Evolutionary conservation across 352 stramenopile genomes (phyloP).

Genomic region (Phytophthora constricta): DNA sequence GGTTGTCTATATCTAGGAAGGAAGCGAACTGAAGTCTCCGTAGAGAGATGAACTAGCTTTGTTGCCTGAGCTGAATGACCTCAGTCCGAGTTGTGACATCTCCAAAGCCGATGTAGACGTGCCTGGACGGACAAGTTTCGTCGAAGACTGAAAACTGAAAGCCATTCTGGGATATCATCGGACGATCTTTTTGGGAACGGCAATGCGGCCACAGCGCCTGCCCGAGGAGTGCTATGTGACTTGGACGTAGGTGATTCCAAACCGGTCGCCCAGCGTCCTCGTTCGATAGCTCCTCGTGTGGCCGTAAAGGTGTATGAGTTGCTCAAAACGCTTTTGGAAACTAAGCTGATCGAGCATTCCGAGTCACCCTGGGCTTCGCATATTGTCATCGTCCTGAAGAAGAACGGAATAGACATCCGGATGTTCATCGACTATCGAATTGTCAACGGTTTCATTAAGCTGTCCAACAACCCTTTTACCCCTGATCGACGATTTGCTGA

Average conservation of each 20-base stretch:
- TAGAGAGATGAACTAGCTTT: neutral
- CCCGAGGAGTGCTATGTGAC: neutral
- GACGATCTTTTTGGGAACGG: conserved; percentile 1
- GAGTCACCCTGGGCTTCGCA: neutral
- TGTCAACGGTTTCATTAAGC: conserved; percentile 16
- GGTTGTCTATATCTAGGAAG: neutral
- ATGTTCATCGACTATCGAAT: conserved; percentile 23
- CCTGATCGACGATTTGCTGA: conserved; percentile 29
- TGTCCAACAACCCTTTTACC: conserved; percentile 19
- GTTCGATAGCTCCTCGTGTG: neutral
- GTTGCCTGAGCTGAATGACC: neutral
- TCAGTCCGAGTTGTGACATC: neutral
- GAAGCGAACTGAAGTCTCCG: conserved; percentile 3
- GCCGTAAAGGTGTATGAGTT: neutral
- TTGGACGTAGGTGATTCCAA: neutral
- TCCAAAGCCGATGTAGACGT: neutral
- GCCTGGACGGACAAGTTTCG: neutral
- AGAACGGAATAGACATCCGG: conserved; percentile 1
- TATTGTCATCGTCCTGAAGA: neutral
- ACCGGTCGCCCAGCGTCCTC: neutral
- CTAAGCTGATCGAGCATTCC: neutral
- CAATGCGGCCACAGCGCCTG: conserved; percentile 2
- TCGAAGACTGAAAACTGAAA: neutral
- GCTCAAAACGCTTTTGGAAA: conserved; percentile 1
- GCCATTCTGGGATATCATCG: neutral